Base-by-base conservation (phyloP, 2,329 filamentous ascomycete species). In the Metarhizium humberi region DNA sequence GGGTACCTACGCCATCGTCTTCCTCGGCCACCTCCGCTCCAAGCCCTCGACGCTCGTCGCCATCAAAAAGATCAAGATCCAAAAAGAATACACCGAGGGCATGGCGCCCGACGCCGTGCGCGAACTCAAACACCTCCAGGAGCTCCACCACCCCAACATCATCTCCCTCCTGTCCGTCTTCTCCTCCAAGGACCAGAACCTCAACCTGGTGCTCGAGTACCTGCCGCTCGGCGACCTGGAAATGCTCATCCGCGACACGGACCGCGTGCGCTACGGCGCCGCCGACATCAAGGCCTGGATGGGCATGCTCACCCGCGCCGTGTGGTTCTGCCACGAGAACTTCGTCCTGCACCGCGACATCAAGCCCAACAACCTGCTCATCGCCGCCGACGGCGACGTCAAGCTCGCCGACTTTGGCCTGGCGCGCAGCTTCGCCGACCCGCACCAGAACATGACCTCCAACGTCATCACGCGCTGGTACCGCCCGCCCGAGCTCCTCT, bases 381-480 rank as follows among this genome's bases (percentile, higher is more conserved):
- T 99, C 64, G 91, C 91, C 25, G 88, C 90, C 46, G 89, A 96
- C 67, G 92, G 94, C 51, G 89, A 92, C 66, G 84, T 99, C 66
- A 97, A 97, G 71, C 82, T 99, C 52, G 94, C 92, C 40, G 94
- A 99, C 86, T 99, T 99, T 64, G 94, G 94, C 78, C 84, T 99
- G 38, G 94, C 94, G 6, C 80, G 94, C 59, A 83, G 80, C 58
- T 96, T 96, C 69, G 87, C 90, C 7, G 94, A 99, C 69, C 92
- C 94, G 0, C 89, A 91, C 65, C 78, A 84, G 55, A 80, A 80
- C 62, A 99, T 99, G 94, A 96, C 92, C 1, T 85, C 86, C 66
- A 91, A 94, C 66, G 92, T 96, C 60, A 95, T 99, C 69, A 99
- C 94, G 18, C 85, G 91, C 60, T 99, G 94, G 91, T 99, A 97